Evolutionary conservation across 768 basidiomycete species (phyloP).

Genomic region (Collybia mongolica): DNA sequence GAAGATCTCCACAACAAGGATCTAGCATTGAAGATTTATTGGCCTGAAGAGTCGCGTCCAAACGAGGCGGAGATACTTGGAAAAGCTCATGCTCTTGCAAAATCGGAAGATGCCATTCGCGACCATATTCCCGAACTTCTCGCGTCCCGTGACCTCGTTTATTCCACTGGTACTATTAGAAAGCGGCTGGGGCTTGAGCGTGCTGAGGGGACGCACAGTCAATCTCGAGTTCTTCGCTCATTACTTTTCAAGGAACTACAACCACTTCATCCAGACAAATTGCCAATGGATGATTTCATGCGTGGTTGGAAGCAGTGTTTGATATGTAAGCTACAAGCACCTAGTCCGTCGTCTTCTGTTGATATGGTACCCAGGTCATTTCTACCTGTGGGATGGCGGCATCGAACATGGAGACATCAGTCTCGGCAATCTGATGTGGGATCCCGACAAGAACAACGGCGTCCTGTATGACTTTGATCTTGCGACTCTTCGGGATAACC

Average conservation of each 20-base stretch:
- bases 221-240: not conserved
- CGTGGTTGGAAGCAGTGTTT: not conserved
- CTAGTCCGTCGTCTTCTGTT: not conserved
- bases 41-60: not conserved
- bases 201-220: not conserved
- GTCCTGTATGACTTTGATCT: constrained; percentile 25
- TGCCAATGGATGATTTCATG: too few species aligned
- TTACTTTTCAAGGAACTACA: not conserved
- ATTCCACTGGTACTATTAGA: too few species aligned
- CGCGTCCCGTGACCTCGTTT: too few species aligned
- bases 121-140: too few species aligned
- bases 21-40: not conserved
- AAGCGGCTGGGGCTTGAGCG: too few species aligned
- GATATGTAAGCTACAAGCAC: constrained; percentile 2
- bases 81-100: not conserved
- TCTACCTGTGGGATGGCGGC: constrained; percentile 15
- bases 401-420: constrained; percentile 25
- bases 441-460: constrained; percentile 8
- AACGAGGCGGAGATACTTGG: not conserved
- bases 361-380: constrained; percentile 15
- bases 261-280: too few species aligned
- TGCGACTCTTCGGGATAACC: constrained; percentile 3
- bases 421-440: constrained; percentile 20
- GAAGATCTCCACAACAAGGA: not conserved
- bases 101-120: too few species aligned